These are phyloP conservation scores for Tetrapisispora iriomotensis DNA, from an alignment of 805 yeast species.

Conservation along the genomic window DNA sequence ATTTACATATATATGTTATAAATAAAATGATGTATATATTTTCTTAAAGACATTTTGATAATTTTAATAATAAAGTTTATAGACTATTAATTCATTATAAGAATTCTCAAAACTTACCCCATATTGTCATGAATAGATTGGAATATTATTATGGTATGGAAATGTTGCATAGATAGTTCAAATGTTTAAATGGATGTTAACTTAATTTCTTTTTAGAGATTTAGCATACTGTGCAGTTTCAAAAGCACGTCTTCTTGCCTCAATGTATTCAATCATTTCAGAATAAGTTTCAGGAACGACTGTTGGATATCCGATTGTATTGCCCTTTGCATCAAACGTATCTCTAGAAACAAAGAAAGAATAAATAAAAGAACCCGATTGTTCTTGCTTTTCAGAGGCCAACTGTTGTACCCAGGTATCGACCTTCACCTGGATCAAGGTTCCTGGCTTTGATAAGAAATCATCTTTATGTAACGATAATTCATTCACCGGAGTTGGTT, in stretches of 20 bases:
- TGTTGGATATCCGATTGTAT: slow-evolving; percentile 39
- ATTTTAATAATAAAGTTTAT: too few relatives aligned
- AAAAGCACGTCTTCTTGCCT: slow-evolving; percentile 81
- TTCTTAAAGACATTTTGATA: too few relatives aligned
- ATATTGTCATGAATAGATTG: neutral
- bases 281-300: slow-evolving; percentile 81
- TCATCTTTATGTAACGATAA: slow-evolving; percentile 42
- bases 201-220: neutral
- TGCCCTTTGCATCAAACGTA: slow-evolving; percentile 15
- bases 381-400: slow-evolving; percentile 48
- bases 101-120: too few relatives aligned
- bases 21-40: too few relatives aligned
- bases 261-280: slow-evolving; percentile 87
- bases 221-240: slow-evolving; percentile 61
- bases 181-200: neutral
- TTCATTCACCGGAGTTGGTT: slow-evolving; percentile 47
- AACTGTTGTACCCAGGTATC: slow-evolving; percentile 68
- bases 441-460: slow-evolving; percentile 67
- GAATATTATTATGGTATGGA: neutral
- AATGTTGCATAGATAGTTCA: neutral
- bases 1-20: too few relatives aligned
- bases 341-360: slow-evolving; percentile 77
- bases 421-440: slow-evolving; percentile 81
- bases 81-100: too few relatives aligned
- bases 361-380: slow-evolving; percentile 81